Evolutionary conservation across 345 rosid genomes (phyloP).

Genomic region (Trapa bicornis): DNA sequence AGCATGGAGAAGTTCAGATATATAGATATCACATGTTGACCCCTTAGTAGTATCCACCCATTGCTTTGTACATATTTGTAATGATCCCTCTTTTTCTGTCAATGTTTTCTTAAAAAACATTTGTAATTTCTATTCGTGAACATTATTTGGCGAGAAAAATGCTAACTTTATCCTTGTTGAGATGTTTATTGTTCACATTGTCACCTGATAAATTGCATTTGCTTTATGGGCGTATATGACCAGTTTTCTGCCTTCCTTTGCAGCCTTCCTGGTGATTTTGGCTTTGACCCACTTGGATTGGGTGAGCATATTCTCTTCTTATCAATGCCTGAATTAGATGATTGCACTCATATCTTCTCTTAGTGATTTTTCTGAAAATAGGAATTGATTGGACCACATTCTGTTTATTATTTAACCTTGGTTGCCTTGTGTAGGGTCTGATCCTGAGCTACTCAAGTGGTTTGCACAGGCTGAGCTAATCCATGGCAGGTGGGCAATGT

Average conservation of each 20-base stretch:
- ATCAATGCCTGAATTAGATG: neutral
- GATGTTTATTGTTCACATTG: neutral
- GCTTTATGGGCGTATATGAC: slow-evolving; percentile 5
- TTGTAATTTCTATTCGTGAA: neutral
- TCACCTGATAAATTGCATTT: neutral
- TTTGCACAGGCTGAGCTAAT: slow-evolving; percentile 88
- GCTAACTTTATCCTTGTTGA: neutral
- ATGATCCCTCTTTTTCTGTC: too few species aligned
- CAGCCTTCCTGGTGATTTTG: slow-evolving; percentile 86
- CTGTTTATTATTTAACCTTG: neutral
- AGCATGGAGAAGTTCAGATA: too few species aligned
- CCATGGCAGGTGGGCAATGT: slow-evolving; percentile 97
- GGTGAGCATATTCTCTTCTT: slow-evolving; percentile 24
- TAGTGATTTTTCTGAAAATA: neutral
- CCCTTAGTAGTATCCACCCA: too few species aligned
- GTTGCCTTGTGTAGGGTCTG: slow-evolving; percentile 48
- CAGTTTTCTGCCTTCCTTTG: slow-evolving; percentile 8
- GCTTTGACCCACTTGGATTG: slow-evolving; percentile 84
- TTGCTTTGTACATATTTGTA: too few species aligned
- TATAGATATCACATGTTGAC: too few species aligned
- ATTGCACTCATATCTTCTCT: neutral
- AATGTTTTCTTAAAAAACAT: neutral
- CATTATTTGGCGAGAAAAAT: neutral
- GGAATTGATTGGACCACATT: neutral
- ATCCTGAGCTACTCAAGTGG: slow-evolving; percentile 78